phyloP scores from a whole-genome alignment of 345 rosid genomes.

The Linum tenue region DNA sequence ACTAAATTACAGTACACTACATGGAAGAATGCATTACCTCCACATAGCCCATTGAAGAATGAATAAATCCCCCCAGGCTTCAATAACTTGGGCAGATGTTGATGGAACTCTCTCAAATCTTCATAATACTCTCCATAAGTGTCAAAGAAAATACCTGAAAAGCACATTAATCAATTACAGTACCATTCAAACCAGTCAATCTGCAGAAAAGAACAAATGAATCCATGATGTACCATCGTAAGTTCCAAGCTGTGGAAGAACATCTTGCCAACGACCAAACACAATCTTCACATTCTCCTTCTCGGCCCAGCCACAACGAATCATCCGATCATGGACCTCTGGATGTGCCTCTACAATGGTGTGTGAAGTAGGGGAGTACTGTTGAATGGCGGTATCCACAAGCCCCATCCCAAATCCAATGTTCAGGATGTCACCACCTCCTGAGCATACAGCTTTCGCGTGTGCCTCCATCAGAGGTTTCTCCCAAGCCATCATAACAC shows the following conservation, averaged over 20 bases:
- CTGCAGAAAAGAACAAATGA: not conserved
- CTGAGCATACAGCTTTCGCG: slow-evolving; percentile 73
- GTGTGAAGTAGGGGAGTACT: slow-evolving; percentile 45
- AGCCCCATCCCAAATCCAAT: slow-evolving; percentile 87
- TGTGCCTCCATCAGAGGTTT: slow-evolving; percentile 93
- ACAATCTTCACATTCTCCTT: slow-evolving; percentile 57
- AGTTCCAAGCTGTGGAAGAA: slow-evolving; percentile 9
- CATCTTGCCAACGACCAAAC: slow-evolving; percentile 49
- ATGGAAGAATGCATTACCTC: slow-evolving; percentile 83
- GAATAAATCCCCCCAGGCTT: slow-evolving; percentile 76
- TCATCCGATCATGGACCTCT: slow-evolving; percentile 66
- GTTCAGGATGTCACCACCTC: slow-evolving; percentile 36
- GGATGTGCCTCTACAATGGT: slow-evolving; percentile 88
- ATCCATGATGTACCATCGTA: slow-evolving; percentile 55
- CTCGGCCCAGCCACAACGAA: slow-evolving; percentile 59
- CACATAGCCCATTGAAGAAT: slow-evolving; percentile 82
- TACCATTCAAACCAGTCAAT: not conserved
- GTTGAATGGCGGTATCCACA: slow-evolving; percentile 74
- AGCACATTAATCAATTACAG: not conserved
- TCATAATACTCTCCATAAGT: slow-evolving; percentile 83
- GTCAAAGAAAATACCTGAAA: slow-evolving; percentile 70
- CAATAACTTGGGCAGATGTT: slow-evolving; percentile 50
- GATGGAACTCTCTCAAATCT: slow-evolving; percentile 78
- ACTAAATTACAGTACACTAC: slow-evolving; percentile 79
- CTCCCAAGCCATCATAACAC: slow-evolving; percentile 98